Base-by-base conservation (phyloP, 2,329 filamentous ascomycete species). In the Colletotrichum cordylinicola region DNA sequence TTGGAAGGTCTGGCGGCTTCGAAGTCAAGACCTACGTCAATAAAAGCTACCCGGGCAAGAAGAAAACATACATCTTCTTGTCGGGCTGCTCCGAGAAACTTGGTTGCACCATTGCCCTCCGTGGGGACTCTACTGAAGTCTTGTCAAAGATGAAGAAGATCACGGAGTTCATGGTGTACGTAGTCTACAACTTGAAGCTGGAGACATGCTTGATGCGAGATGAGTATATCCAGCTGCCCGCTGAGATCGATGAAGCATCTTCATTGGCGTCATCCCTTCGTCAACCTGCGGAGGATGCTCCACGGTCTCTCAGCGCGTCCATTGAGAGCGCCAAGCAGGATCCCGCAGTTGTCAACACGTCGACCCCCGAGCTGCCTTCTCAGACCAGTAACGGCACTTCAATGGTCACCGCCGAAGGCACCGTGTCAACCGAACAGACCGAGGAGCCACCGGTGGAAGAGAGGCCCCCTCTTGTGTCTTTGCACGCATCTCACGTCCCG, bases 91-190 rank as follows among this genome's bases (percentile, higher is more conserved):
- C 94, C 10, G 95, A 95, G 77, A 94, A 98, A 75, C 91, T 99
- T 3, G 98, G 97, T 0, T 98, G 97, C 82, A 99, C 97, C 1
- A 98, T 99, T 79, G 95, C 96, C 15, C 88, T 99, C 27, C 93
- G 97, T 61, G 97, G 97, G 2, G 95, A 94, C 5, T 92, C 94
- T 75, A 93, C 92, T 35, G 87, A 91, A 64, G 88, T 92, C 1
- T 89, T 99, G 21, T 88, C 92, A 2, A 94, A 93, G 79, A 92
- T 99, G 84, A 99, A 99, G 85, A 91, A 93, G 68, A 97, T 99
- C 79, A 97, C 96, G 13, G 97, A 99, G 82, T 98, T 99, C 82
- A 98, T 99, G 96, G 94, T 98, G 48, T 99, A 98, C 80, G 98
- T 99, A 24, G 96, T 98, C 15, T 99, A 99, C 85, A 99, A 98